Evolutionary conservation across 306 rosid genomes (phyloP), one percentile per base, ranked within the genome.

Genomic region (Cicer chorassanicum): DNA sequence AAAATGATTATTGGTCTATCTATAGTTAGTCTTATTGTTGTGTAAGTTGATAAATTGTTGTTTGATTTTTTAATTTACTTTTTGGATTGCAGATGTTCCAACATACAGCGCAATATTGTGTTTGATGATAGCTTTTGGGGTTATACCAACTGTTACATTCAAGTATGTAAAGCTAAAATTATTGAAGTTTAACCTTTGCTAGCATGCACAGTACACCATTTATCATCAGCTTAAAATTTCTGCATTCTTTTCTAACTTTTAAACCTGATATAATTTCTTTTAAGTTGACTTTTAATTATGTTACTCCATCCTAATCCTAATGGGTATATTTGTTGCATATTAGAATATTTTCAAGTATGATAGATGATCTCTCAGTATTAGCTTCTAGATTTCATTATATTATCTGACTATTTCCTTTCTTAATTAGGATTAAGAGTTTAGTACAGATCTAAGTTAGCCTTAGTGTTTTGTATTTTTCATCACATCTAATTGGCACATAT

Each of bases 41-140:
- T 41, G 66, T 9, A 53, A n/a, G 74, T 74, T 49, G 39, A 29
- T 75, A 51, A 53, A 56, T 54, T 14, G 39, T 29, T 75, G 61
- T 59, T 64, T 72, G 60, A 46, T 29, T 71, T 82, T 81, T 67
- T 9, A 12, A 75, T 70, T 16, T 79, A 55, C 39, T 74, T 57
- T 48, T 13, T 53, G 71, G 56, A 39, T 80, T 75, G 82, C 91
- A 95, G 98, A 84, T 79, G 69, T 92, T 53, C 82, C 88, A 57
- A 87, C 89, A 57, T 65, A 73, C 77, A 48, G 5, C n/a, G 86
- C 78, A 40, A 82, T 85, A 82, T 56, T 95, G 79, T 77, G 55
- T 72, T 46, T 90, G 80, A 89, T 90, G 99, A 78, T 87, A 81
- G 84, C 78, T 80, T 88, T 88, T 77, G 98, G 86, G 68, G 90